These are phyloP conservation scores for Saccharomycopsis phalli DNA, from an alignment of 1,139 yeast species.

Conservation along the genomic window DNA sequence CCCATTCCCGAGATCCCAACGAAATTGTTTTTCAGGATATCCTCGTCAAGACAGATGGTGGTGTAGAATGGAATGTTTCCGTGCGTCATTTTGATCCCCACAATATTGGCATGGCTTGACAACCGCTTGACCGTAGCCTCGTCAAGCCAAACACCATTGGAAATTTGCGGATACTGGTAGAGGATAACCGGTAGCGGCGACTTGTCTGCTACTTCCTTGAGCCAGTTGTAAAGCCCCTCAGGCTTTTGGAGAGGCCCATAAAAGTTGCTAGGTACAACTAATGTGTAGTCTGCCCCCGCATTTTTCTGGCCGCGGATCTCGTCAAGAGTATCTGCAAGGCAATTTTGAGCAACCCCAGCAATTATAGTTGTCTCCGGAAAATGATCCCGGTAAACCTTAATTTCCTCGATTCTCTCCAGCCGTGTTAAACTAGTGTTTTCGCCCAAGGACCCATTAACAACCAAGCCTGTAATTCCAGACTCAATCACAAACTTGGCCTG, in stretches of 20 bases:
- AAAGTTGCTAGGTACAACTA: slow-evolving; percentile 31
- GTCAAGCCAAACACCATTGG: slow-evolving; percentile 33
- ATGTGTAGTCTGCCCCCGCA: slow-evolving; percentile 33
- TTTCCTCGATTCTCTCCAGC: slow-evolving; percentile 29
- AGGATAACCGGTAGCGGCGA: slow-evolving; percentile 31
- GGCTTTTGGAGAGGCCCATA: slow-evolving; percentile 31
- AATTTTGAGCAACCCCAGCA: slow-evolving; percentile 33
- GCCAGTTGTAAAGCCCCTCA: slow-evolving; percentile 32
- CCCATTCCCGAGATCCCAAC: slow-evolving; percentile 41
- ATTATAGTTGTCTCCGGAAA: slow-evolving; percentile 31
- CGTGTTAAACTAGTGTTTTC: slow-evolving; percentile 32
- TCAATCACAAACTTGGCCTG: slow-evolving; percentile 35
- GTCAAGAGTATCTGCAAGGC: slow-evolving; percentile 28
- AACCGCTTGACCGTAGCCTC: slow-evolving; percentile 31
- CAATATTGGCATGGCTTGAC: slow-evolving; percentile 30
- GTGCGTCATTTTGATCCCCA: slow-evolving; percentile 34
- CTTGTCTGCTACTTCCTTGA: slow-evolving; percentile 28
- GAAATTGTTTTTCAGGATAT: slow-evolving; percentile 31
- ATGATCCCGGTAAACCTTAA: slow-evolving; percentile 24
- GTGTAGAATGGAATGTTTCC: slow-evolving; percentile 30
- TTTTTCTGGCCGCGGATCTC: slow-evolving; percentile 28
- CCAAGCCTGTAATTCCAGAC: slow-evolving; percentile 39
- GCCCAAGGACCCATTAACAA: slow-evolving; percentile 41
- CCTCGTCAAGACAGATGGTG: slow-evolving; percentile 33
- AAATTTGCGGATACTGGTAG: slow-evolving; percentile 34